These are phyloP conservation scores for Irpex lacteus DNA, from an alignment of 1,284 basidiomycete genomes.

Conservation along the genomic window DNA sequence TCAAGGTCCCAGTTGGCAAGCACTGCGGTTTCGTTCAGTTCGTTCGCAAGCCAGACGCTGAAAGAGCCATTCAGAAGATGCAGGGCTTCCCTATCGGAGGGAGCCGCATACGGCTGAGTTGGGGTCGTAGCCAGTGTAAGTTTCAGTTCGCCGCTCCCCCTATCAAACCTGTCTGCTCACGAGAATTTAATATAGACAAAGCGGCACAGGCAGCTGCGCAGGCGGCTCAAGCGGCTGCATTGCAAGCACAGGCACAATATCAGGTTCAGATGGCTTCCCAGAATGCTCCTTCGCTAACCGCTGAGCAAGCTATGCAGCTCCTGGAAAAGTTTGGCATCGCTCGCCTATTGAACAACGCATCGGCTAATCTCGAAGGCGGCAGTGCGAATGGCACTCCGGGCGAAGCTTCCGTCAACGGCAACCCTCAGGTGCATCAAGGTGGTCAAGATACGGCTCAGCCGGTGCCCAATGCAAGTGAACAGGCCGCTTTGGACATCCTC, in stretches of 20 bases:
- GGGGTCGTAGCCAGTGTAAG: slow-evolving; percentile 90
- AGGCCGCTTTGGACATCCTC: not conserved
- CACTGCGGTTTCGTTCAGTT: slow-evolving; percentile 97
- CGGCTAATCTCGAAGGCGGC: slow-evolving; percentile 4
- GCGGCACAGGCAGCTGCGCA: slow-evolving; percentile 84
- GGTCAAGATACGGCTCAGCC: slow-evolving; percentile 8
- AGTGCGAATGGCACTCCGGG: slow-evolving; percentile 10
- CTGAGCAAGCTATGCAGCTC: slow-evolving; percentile 67
- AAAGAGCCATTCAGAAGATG: slow-evolving; percentile 92
- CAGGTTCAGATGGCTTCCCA: slow-evolving; percentile 34
- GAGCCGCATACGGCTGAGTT: slow-evolving; percentile 86
- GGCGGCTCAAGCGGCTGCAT: slow-evolving; percentile 70
- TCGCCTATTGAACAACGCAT: slow-evolving; percentile 35
- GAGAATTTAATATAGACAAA: slow-evolving; percentile 53
- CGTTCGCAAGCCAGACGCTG: slow-evolving; percentile 87
- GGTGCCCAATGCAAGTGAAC: slow-evolving; percentile 17
- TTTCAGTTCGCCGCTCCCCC: slow-evolving; percentile 10
- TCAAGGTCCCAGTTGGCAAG: slow-evolving; percentile 94
- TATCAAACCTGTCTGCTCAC: not conserved
- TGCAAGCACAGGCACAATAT: slow-evolving; percentile 53
- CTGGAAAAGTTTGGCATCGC: slow-evolving; percentile 58
- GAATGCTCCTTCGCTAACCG: slow-evolving; percentile 37
- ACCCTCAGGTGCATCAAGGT: not conserved
- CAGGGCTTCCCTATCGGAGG: slow-evolving; percentile 93
- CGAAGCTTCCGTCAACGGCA: slow-evolving; percentile 17